phyloP scores from a whole-genome alignment of 2,329 filamentous ascomycete genomes.

The Nothomitra cinnamomea region DNA sequence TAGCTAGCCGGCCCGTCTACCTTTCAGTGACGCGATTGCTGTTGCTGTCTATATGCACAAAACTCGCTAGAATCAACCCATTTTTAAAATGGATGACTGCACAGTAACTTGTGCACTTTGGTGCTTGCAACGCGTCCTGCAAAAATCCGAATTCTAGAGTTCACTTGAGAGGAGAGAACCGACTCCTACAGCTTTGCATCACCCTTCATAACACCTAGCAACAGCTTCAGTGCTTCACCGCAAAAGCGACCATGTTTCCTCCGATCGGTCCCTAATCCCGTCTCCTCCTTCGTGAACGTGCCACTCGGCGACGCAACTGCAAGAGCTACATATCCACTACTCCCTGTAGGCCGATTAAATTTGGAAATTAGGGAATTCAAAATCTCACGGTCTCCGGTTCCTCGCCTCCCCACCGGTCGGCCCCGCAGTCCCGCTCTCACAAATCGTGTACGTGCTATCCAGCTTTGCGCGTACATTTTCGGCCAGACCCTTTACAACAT shows the following conservation, averaged over 20 bases:
- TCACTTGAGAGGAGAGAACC: too few species aligned
- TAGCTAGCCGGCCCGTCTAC: too few species aligned
- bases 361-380: neutral
- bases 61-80: too few species aligned
- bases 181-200: neutral
- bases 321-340: slow-evolving; percentile 43
- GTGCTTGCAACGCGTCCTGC: too few species aligned
- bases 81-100: too few species aligned
- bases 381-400: slow-evolving; percentile 36
- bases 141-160: too few species aligned
- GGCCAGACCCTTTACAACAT: slow-evolving; percentile 38
- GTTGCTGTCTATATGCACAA: too few species aligned
- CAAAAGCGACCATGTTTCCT: slow-evolving; percentile 46
- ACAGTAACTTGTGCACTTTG: too few species aligned
- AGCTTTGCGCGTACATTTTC: slow-evolving; percentile 37
- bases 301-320: slow-evolving; percentile 39
- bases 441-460: slow-evolving; percentile 37
- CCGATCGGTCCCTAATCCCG: slow-evolving; percentile 34
- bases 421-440: slow-evolving; percentile 46
- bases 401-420: slow-evolving; percentile 38
- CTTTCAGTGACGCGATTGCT: too few species aligned
- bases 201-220: slow-evolving; percentile 37
- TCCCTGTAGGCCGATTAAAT: neutral
- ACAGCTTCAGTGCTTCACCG: slow-evolving; percentile 36
- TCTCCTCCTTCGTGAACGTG: slow-evolving; percentile 36